Conservation (phyloP, 2,329 filamentous ascomycete species). For the Nemania sp. region DNA sequence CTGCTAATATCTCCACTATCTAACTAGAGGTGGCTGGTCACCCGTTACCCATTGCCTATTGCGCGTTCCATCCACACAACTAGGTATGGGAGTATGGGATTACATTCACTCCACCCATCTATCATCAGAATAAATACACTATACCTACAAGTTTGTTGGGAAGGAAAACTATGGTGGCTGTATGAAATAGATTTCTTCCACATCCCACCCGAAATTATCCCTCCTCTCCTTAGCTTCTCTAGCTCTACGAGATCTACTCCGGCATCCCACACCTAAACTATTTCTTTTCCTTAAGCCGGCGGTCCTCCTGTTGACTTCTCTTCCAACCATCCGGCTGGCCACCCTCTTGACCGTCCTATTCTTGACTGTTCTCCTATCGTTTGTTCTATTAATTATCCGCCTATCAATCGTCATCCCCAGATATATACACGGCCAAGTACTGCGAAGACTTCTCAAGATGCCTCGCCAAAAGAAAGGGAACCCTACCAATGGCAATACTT, state of each 20-base stretch:
- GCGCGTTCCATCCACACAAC: too few relatives aligned
- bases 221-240: not conserved
- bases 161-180: not conserved
- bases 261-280: not conserved
- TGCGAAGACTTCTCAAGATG: not conserved
- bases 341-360: too few relatives aligned
- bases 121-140: not conserved
- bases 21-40: too few relatives aligned
- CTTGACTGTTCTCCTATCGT: too few relatives aligned
- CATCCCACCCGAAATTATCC: not conserved
- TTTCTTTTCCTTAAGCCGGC: too few relatives aligned
- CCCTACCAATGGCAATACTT: not conserved
- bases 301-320: not conserved
- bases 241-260: not conserved
- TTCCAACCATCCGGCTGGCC: too few relatives aligned
- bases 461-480: too few relatives aligned
- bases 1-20: too few relatives aligned
- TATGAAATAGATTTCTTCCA: not conserved
- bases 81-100: too few relatives aligned
- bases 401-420: too few relatives aligned
- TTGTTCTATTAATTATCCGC: too few relatives aligned
- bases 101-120: not conserved
- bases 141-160: not conserved
- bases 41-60: too few relatives aligned
- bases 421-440: not conserved